Base-by-base conservation (phyloP, 2,329 filamentous ascomycete species). In the Sporothrix dimorphospora region DNA sequence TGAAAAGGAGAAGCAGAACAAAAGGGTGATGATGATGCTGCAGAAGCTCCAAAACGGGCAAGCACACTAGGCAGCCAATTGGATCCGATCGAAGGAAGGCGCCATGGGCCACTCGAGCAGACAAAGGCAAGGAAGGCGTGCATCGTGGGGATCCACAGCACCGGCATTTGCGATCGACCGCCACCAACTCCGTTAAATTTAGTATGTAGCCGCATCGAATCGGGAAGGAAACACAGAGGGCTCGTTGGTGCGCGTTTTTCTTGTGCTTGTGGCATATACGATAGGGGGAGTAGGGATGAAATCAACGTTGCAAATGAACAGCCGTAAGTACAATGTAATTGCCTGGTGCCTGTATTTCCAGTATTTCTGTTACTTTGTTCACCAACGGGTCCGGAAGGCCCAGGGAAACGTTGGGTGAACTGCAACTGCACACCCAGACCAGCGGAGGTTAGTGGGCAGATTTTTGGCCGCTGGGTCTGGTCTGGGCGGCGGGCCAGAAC, bases 191-290 rank as follows among this genome's bases (percentile, higher is more conserved):
- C 30, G 30, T 24, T 42, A 9, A 24, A 47, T 55, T 40, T 27
- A 34, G 24, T 40, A 34, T 70, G 27, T 19, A 14, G 30, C 42
- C n/a, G 42, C n/a, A 19, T 47, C 57, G n/a, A 49, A 72, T 70
- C 71, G 67, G 71, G 71, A 72, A 72, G 67, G 67, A 67, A 70
- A 51, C 67, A 70, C 71, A 59, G 38, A 55, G 11, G 53, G 53
- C 65, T 45, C 27, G 38, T 42, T 14, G 12, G 8, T 34, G 7
- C 6, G 21, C 14, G 68, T 9, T 27, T 70, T 70, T 5, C 9
- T 45, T 40, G n/a, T 5, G 16, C 38, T 57, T 34, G 34, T 14
- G 27, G n/a, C n/a, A 63, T 63, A 40, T 21, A 14, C 11, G n/a
- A 19, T 27, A 7, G 2, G 49, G 21, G 34, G 6, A 14, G 38